Evolutionary conservation across 2,329 filamentous ascomycete species (phyloP).

Genomic region (Huntiella omanensis): DNA sequence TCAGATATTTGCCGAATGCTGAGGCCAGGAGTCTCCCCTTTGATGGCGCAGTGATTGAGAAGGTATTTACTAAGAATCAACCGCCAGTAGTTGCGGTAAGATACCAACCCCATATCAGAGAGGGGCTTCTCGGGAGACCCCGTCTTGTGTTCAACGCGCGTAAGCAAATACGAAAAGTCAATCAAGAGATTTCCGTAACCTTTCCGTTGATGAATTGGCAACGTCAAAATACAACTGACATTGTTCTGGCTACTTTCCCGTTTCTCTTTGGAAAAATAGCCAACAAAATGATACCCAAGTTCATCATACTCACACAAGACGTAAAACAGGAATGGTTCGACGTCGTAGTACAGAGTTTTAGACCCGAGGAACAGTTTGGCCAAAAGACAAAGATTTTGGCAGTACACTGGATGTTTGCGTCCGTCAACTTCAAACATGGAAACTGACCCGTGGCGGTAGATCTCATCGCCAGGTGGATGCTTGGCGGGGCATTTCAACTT

Average conservation of each 20-base stretch:
- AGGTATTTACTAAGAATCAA: slow-evolving; percentile 74
- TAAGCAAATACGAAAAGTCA: slow-evolving; percentile 94
- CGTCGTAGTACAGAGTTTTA: slow-evolving; percentile 95
- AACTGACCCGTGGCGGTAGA: slow-evolving; percentile 77
- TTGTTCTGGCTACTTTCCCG: slow-evolving; percentile 88
- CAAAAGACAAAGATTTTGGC: slow-evolving; percentile 87
- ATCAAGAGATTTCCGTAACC: slow-evolving; percentile 94
- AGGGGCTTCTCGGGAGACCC: slow-evolving; percentile 94
- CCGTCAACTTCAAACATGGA: slow-evolving; percentile 97
- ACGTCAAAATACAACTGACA: slow-evolving; percentile 86
- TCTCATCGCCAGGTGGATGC: slow-evolving; percentile 92
- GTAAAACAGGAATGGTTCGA: slow-evolving; percentile 93
- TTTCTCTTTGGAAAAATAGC: slow-evolving; percentile 99
- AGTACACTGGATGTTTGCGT: slow-evolving; percentile 94
- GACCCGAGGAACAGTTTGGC: slow-evolving; percentile 97
- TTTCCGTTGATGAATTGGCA: slow-evolving; percentile 92
- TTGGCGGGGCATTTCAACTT: slow-evolving; percentile 94
- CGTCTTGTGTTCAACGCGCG: slow-evolving; percentile 78
- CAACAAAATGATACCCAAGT: slow-evolving; percentile 84
- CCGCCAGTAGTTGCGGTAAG: slow-evolving; percentile 95
- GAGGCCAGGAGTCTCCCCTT: slow-evolving; percentile 22
- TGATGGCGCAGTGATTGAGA: slow-evolving; percentile 25
- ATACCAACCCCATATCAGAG: slow-evolving; percentile 94
- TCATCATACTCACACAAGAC: slow-evolving; percentile 91
- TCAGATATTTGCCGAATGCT: slow-evolving; percentile 57